Base-by-base conservation (phyloP, 2,329 filamentous ascomycete genomes). In the Stachybotrys elegans region DNA sequence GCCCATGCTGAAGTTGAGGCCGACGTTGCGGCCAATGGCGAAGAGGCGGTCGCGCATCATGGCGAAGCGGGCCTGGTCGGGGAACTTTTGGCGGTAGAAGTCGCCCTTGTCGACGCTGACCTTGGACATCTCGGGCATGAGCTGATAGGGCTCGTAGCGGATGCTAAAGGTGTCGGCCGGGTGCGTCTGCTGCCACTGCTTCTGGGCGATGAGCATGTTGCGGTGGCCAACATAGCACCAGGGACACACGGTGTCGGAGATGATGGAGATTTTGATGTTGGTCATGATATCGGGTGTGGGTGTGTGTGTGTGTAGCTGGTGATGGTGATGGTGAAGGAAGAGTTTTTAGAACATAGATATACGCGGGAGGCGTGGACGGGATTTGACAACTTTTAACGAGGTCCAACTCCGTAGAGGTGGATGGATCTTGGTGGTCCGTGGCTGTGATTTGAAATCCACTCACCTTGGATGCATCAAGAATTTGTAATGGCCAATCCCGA, bases 1-100 rank as follows among this genome's bases (percentile, higher is more conserved):
- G 12, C 78, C 76, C 51, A 84, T 86, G 19, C 76, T 60, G 50
- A 75, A 70, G 35, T 54, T 48, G 53, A 76, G 69, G 48, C 67
- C 70, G 6, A 65, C 53, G 17, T 55, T 45, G 4, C 51, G 47
- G n/a, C 67, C 72, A 3, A 59, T 47, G 5, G 42, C 45, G 19
- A 45, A 43, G 6, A 72, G 44, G 17, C 60, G 60, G 32, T 55
- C 46, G 4, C 61, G 51, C 27, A 67, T 51, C 48, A 57, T 40
- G 1, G 66, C 57, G 1, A 77, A 66, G 23, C 84, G 77, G 38
- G 83, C 78, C 16, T 75, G 67, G 42, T 88, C 88, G n/a, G n/a
- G n/a, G 60, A 93, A 92, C 36, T 58, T 51, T 34, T 63, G 50
- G 29, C 49, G 42, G 53, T 70, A 70, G 36, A 66, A 65, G 16